phyloP scores from a whole-genome alignment of 306 rosid genomes.

The Datisca glomerata region DNA sequence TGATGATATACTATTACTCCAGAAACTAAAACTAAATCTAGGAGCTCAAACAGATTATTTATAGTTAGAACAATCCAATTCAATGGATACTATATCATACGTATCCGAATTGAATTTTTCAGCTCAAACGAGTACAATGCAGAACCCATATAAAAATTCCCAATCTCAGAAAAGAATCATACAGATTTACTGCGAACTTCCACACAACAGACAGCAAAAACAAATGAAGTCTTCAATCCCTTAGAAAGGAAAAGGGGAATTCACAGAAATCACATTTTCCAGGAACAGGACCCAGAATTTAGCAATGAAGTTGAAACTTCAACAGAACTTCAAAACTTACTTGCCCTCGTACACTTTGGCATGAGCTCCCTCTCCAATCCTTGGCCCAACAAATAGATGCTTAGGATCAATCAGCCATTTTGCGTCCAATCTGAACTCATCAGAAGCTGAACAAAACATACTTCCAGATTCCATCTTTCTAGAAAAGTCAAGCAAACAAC shows the following conservation, averaged over 20 bases:
- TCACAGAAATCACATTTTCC: not conserved
- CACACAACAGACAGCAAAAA: too few relatives aligned
- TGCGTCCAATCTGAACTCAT: slow-evolving; percentile 69
- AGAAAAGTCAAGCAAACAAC: slow-evolving; percentile 11
- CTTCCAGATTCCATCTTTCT: slow-evolving; percentile 72
- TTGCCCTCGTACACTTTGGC: slow-evolving; percentile 94
- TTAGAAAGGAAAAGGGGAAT: too few relatives aligned
- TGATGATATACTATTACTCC: not conserved
- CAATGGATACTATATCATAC: too few relatives aligned
- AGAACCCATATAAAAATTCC: too few relatives aligned
- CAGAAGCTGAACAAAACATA: slow-evolving; percentile 54
- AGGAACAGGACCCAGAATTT: not conserved
- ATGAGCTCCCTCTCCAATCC: slow-evolving; percentile 95
- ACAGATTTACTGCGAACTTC: too few relatives aligned
- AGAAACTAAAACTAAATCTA: slow-evolving; percentile 10
- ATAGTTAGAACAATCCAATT: too few relatives aligned
- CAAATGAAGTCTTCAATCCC: too few relatives aligned
- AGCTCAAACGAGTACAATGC: too few relatives aligned
- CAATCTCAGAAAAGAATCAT: too few relatives aligned
- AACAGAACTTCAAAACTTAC: slow-evolving; percentile 31
- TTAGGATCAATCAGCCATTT: slow-evolving; percentile 81
- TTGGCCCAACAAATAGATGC: slow-evolving; percentile 73
- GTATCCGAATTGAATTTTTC: too few relatives aligned
- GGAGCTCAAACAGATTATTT: too few relatives aligned
- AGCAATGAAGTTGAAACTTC: too few relatives aligned